A percentile compares a stretch with the other conserved stretches of the same genome.
phyloP scores from a whole-genome alignment of 805 yeast genomes.

The Suhomyces sp. region DNA sequence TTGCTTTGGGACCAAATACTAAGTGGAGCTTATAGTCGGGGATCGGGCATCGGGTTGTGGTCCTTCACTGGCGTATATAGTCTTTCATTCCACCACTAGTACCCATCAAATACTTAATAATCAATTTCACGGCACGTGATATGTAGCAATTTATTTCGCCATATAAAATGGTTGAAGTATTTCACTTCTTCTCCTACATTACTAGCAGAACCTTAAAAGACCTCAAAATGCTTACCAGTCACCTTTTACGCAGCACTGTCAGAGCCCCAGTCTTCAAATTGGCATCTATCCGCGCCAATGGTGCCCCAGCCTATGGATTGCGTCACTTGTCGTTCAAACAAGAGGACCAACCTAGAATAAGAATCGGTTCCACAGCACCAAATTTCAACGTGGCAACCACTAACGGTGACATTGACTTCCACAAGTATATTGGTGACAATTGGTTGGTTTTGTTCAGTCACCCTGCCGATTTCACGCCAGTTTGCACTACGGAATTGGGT shows the following conservation, averaged over 20 bases:
- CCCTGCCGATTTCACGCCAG: constrained; percentile 79
- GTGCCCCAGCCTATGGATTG: constrained; percentile 4
- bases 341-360: constrained; percentile 43
- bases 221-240: constrained; percentile 21
- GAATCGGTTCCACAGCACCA: constrained; percentile 67
- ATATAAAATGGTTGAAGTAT: neutral
- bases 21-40: too few species aligned
- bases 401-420: constrained; percentile 61
- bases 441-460: constrained; percentile 74
- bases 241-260: constrained; percentile 16
- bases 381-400: constrained; percentile 65
- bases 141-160: constrained; percentile 4
- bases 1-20: too few species aligned
- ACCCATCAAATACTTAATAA: too few species aligned
- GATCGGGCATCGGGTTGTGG: too few species aligned
- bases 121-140: constrained; percentile 9
- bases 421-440: constrained; percentile 57
- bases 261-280: constrained; percentile 10
- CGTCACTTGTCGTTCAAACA: constrained; percentile 33
- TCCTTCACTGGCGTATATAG: too few species aligned
- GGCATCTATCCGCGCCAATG: neutral
- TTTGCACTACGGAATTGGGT: constrained; percentile 76
- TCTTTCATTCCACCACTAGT: too few species aligned
- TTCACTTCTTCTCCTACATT: neutral
- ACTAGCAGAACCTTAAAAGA: too few species aligned